Percentiles rank a stretch among this genome's conserved stretches.
phyloP scores from a whole-genome alignment of 768 basidiomycete genomes.

The Podaxis sp. region DNA sequence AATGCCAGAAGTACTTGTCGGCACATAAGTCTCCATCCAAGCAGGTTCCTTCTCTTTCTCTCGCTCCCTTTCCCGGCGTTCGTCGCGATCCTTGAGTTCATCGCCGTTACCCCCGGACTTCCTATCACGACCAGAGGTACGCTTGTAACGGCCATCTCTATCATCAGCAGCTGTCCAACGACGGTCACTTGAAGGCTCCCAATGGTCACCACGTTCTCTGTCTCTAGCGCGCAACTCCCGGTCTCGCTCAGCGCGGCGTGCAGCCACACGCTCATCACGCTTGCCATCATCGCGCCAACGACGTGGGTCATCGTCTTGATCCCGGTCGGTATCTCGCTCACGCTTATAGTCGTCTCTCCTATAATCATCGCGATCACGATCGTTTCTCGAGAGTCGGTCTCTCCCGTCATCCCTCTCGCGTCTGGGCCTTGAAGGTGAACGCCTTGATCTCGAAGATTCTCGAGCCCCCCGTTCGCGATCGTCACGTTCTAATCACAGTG shows the following conservation, averaged over 20 bases:
- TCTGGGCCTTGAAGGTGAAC: slow-evolving; percentile 55
- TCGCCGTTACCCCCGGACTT: slow-evolving; percentile 38
- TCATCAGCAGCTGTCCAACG: slow-evolving; percentile 68
- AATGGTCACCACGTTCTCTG: slow-evolving; percentile 40
- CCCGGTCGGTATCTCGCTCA: slow-evolving; percentile 41
- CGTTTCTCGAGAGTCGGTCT: slow-evolving; percentile 25
- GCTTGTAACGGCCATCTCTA: slow-evolving; percentile 64
- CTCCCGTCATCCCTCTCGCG: slow-evolving; percentile 43
- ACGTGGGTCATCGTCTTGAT: slow-evolving; percentile 66
- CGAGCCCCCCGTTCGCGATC: slow-evolving; percentile 60
- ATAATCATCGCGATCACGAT: slow-evolving; percentile 37
- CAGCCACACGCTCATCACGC: slow-evolving; percentile 71
- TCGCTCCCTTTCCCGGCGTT: slow-evolving; percentile 51
- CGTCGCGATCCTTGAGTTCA: slow-evolving; percentile 50
- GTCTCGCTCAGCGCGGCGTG: slow-evolving; percentile 58
- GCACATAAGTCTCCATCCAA: slow-evolving; percentile 90
- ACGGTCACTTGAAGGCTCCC: slow-evolving; percentile 49
- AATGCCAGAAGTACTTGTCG: slow-evolving; percentile 58
- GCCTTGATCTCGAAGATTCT: slow-evolving; percentile 60
- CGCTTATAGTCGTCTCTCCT: slow-evolving; percentile 40
- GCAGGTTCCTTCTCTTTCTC: slow-evolving; percentile 86
- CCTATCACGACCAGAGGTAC: slow-evolving; percentile 57
- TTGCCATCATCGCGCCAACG: slow-evolving; percentile 84
- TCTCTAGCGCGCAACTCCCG: slow-evolving; percentile 45
- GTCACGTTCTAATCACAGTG: slow-evolving; percentile 64